Evolutionary conservation across 192 early-diverging fungal genomes (phyloP).

Genomic region (Phlyctochytrium planicorne): DNA sequence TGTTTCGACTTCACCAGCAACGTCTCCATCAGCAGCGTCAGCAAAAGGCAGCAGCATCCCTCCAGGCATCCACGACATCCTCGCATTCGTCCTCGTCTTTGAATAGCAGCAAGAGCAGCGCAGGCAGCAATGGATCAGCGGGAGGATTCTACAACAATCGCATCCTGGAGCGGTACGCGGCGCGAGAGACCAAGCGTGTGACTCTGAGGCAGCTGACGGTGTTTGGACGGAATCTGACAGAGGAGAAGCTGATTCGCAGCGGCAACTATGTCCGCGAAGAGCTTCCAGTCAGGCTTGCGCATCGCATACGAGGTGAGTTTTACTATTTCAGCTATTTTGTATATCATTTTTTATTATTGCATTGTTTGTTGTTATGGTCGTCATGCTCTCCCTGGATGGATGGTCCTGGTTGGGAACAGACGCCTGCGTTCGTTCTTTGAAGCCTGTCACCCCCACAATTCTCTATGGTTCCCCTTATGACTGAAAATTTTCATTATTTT

Average conservation of each 20-base stretch:
- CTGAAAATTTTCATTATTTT: background rate
- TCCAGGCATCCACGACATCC: background rate
- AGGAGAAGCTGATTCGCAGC: slow-evolving; percentile 76
- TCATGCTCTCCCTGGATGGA: slow-evolving; percentile 18
- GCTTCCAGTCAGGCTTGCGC: slow-evolving; percentile 84
- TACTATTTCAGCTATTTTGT: background rate
- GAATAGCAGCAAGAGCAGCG: background rate
- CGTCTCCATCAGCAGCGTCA: background rate
- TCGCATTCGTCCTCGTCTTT: background rate
- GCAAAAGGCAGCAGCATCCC: background rate
- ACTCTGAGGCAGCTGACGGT: slow-evolving; percentile 89
- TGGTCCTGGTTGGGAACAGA: no score
- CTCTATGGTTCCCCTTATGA: no score
- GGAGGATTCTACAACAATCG: slow-evolving; percentile 85
- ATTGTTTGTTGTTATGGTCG: no score
- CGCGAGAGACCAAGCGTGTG: slow-evolving; percentile 73
- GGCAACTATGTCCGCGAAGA: slow-evolving; percentile 90
- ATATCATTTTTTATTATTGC: background rate
- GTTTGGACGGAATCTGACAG: slow-evolving; percentile 84
- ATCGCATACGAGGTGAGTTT: slow-evolving; percentile 69
- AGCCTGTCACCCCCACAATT: no score
- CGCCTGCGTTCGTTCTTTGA: no score
- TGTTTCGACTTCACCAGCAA: background rate
- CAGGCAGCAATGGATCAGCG: background rate
- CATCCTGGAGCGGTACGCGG: slow-evolving; percentile 81